A percentile compares a stretch with the other conserved stretches of the same genome.
Conservation (phyloP, 169 alveolate species). For the Condylostoma magnum region DNA sequence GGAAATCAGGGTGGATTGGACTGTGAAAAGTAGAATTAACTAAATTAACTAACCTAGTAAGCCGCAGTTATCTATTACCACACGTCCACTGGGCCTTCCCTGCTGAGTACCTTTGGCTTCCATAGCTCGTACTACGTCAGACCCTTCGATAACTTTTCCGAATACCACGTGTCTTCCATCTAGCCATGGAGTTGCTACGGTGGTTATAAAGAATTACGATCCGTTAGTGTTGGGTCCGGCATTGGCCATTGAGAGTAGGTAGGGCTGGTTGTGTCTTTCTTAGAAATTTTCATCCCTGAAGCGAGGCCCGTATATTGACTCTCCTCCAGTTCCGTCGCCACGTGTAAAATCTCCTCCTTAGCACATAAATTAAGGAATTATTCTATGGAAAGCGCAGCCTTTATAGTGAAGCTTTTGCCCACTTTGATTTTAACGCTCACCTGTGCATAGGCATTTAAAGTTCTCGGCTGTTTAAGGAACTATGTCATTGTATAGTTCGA, state of each 20-base stretch:
- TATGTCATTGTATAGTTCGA: conserved; percentile 93
- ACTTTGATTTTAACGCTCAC: conserved; percentile 86
- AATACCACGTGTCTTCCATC: conserved; percentile 97
- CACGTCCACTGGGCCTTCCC: conserved; percentile 61
- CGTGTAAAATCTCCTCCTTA: conserved; percentile 97
- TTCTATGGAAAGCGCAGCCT: conserved; percentile 90
- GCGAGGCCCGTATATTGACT: conserved; percentile 90
- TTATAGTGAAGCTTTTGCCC: conserved; percentile 93
- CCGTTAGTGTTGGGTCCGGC: conserved; percentile 98
- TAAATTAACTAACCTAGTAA: not conserved
- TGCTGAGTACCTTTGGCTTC: conserved; percentile 81
- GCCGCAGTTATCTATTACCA: conserved; percentile 29
- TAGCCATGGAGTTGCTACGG: conserved; percentile 93
- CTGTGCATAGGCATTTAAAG: conserved; percentile 97
- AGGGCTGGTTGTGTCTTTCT: conserved; percentile 67
- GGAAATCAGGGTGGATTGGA: too few relatives aligned
- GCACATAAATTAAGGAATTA: conserved; percentile 94
- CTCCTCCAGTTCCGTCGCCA: conserved; percentile 95
- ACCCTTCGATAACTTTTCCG: conserved; percentile 92
- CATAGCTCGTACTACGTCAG: conserved; percentile 90
- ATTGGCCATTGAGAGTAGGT: conserved; percentile 97
- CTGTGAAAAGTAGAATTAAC: not conserved
- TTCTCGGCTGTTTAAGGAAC: conserved; percentile 98
- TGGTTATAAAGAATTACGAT: conserved; percentile 95
- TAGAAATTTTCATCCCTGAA: conserved; percentile 94